Percentiles rank a stretch among this genome's conserved stretches.
Conservation (phyloP, 805 yeast genomes). For the Yamadazyma tumulicola region DNA sequence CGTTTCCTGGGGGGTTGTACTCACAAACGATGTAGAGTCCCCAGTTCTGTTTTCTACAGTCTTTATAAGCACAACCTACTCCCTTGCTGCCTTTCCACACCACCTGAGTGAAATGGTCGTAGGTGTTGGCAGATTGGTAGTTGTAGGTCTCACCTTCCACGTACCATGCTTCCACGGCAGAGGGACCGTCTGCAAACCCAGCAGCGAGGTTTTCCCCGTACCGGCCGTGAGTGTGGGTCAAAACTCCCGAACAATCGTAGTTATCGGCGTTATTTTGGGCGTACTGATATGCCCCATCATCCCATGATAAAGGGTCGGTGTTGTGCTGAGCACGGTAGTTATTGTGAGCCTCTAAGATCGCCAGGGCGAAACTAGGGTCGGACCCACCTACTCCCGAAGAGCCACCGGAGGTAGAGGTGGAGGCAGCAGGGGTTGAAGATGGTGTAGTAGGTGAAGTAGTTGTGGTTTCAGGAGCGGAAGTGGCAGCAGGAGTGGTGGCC, state of each 20-base stretch:
- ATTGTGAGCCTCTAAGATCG: conserved; percentile 61
- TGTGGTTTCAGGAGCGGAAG: background rate
- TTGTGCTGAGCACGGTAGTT: conserved; percentile 50
- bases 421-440: conserved; percentile 6
- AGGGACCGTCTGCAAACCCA: conserved; percentile 30
- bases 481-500: conserved; percentile 1
- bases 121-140: conserved; percentile 32
- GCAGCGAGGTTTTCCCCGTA: conserved; percentile 41
- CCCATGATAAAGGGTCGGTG: conserved; percentile 56
- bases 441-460: conserved; percentile 9
- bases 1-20: conserved; percentile 76
- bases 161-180: conserved; percentile 41
- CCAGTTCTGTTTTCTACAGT: conserved; percentile 44
- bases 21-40: conserved; percentile 70
- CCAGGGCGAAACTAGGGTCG: conserved; percentile 32
- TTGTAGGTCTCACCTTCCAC: conserved; percentile 30
- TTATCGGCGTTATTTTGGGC: conserved; percentile 47
- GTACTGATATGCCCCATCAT: conserved; percentile 44
- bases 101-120: conserved; percentile 72
- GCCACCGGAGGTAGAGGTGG: background rate
- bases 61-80: conserved; percentile 72
- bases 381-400: conserved; percentile 21
- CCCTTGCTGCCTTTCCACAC: conserved; percentile 63
- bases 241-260: conserved; percentile 47
- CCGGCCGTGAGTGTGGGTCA: conserved; percentile 36